These are phyloP conservation scores for Cavenderia fasciculata DNA, from an alignment of 78 protist species.

Conservation along the genomic window DNA sequence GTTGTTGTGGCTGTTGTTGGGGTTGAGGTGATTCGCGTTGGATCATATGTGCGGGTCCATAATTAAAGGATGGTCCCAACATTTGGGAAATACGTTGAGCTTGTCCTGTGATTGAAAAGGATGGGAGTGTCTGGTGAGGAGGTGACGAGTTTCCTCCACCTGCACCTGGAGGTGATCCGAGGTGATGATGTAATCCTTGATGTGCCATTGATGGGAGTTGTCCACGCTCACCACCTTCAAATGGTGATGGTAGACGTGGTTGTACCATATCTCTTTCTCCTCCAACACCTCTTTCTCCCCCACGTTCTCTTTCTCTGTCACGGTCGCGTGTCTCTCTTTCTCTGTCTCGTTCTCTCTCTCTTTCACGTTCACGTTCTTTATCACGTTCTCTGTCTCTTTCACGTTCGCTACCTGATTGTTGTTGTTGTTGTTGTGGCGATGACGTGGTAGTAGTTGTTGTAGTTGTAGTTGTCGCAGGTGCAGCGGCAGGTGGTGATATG, in stretches of 20 bases:
- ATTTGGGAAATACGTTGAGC: background rate
- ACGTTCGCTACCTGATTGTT: conserved; percentile 28
- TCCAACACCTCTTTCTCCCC: background rate
- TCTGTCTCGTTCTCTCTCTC: conserved; percentile 20
- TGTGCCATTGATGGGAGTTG: background rate
- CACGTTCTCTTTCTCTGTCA: conserved; percentile 30
- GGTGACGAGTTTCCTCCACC: background rate
- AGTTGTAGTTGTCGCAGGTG: too few relatives aligned
- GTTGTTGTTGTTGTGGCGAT: conserved; percentile 4
- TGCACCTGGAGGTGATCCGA: background rate
- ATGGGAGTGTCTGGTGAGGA: conserved; percentile 9
- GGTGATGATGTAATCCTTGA: background rate
- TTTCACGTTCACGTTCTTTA: background rate
- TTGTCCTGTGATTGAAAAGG: background rate
- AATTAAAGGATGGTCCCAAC: background rate
- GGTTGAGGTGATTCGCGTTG: background rate
- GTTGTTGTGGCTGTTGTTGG: conserved; percentile 5
- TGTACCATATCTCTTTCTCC: background rate
- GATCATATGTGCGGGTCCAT: conserved; percentile 4
- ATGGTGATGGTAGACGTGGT: conserved; percentile 2
- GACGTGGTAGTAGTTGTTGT: too few relatives aligned
- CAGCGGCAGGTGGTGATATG: background rate
- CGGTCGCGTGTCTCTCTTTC: background rate
- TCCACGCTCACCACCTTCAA: background rate
- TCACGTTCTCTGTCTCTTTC: conserved; percentile 36